Evolutionary conservation across 257 asterid genomes (phyloP).

Genomic region (Scutellaria barbata): DNA sequence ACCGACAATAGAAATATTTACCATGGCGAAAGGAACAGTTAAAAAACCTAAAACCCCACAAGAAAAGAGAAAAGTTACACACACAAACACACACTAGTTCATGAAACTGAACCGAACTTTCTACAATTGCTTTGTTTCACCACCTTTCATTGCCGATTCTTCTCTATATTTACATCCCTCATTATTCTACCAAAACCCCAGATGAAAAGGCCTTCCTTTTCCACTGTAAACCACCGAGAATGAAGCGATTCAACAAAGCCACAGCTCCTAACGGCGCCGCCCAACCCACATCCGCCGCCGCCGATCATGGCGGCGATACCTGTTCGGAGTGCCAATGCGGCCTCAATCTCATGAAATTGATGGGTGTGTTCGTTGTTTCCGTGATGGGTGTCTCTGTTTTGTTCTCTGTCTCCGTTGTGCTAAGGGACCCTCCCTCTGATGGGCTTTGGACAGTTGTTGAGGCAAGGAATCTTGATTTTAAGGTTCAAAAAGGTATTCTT

Average conservation of each 20-base stretch:
- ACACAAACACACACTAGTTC: conserved; percentile 19
- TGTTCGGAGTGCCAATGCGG: conserved; percentile 43
- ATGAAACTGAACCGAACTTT: conserved; percentile 27
- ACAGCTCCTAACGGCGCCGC: conserved; percentile 25
- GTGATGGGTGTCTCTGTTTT: conserved; percentile 62
- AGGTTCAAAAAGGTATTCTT: conserved; percentile 54
- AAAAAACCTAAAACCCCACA: conserved; percentile 34
- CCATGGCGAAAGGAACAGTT: neutral
- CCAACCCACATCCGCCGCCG: conserved; percentile 24
- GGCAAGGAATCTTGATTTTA: conserved; percentile 47
- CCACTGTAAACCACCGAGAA: conserved; percentile 16
- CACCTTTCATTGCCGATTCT: conserved; percentile 17
- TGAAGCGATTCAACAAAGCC: conserved; percentile 55
- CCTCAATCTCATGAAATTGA: conserved; percentile 45
- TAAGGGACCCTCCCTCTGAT: conserved; percentile 55
- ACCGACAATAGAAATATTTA: conserved; percentile 20
- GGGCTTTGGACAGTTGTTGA: conserved; percentile 50
- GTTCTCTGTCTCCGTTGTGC: conserved; percentile 51
- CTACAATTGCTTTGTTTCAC: conserved; percentile 14
- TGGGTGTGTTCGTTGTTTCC: conserved; percentile 44
- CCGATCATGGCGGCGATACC: conserved; percentile 34
- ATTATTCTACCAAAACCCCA: neutral
- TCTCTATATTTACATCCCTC: neutral
- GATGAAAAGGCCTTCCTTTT: conserved; percentile 25
- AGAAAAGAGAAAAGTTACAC: neutral